Conservation (phyloP, 768 basidiomycete genomes). For the Coprinopsis strossmayeri region DNA sequence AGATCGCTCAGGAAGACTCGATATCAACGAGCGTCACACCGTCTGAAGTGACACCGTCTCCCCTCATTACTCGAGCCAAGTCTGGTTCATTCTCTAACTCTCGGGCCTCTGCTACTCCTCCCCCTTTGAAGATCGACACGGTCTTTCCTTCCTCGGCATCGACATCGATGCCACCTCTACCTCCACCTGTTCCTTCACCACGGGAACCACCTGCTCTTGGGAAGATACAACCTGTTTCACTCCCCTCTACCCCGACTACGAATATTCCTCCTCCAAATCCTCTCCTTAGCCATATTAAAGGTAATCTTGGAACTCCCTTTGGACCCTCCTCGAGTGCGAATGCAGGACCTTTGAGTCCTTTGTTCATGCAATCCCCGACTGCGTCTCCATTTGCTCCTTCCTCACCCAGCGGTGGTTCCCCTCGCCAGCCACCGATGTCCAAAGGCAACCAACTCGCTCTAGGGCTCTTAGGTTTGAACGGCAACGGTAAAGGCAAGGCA, state of each 20-base stretch:
- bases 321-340: constrained; percentile 5
- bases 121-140: constrained; percentile 31
- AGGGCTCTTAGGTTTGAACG: constrained; percentile 1
- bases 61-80: background rate
- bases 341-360: constrained; percentile 29
- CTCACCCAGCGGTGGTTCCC: constrained; percentile 20
- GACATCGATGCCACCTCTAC: constrained; percentile 1
- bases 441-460: constrained; percentile 11
- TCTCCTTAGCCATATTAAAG: constrained; percentile 26
- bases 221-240: constrained; percentile 36
- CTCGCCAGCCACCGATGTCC: constrained; percentile 16
- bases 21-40: background rate
- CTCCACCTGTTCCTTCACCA: constrained; percentile 21
- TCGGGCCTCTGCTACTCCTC: constrained; percentile 19
- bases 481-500: constrained; percentile 24
- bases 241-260: constrained; percentile 39
- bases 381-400: constrained; percentile 17
- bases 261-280: constrained; percentile 23
- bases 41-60: constrained; percentile 3
- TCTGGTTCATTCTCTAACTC: constrained; percentile 12
- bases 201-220: constrained; percentile 31
- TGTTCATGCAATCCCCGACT: constrained; percentile 28
- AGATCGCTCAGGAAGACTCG: background rate
- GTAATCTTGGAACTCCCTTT: constrained; percentile 17
- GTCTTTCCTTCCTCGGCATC: constrained; percentile 8